Evolutionary conservation across 768 basidiomycete species (phyloP).

Genomic region (Boletus speciosus): DNA sequence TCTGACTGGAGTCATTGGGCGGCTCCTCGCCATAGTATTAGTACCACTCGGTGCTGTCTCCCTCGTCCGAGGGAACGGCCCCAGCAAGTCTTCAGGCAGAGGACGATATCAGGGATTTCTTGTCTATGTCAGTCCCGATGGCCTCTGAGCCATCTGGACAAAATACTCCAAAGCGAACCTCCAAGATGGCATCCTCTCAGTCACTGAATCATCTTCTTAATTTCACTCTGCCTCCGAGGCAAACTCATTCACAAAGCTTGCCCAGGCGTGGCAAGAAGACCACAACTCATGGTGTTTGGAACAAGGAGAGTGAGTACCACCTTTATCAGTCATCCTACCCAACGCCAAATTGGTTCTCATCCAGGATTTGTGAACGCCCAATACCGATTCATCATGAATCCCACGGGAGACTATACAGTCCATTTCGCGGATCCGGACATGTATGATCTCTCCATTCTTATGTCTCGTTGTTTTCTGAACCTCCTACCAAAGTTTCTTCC

Average conservation of each 20-base stretch:
- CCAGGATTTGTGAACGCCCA: constrained; percentile 93
- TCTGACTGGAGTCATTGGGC: constrained; percentile 18
- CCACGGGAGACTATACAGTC: constrained; percentile 85
- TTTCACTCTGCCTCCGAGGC: constrained; percentile 88
- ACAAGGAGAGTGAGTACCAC: constrained; percentile 82
- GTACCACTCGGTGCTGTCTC: constrained; percentile 28
- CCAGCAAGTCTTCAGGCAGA: constrained; percentile 17
- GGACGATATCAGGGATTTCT: constrained; percentile 18
- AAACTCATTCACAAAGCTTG: constrained; percentile 54
- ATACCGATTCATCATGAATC: constrained; percentile 94
- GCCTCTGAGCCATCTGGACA: constrained; percentile 21
- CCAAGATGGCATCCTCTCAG: constrained; percentile 69
- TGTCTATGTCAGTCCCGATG: constrained; percentile 28
- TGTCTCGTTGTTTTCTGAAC: background rate
- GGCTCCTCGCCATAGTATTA: background rate
- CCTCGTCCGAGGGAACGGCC: constrained; percentile 50
- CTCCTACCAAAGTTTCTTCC: constrained; percentile 65
- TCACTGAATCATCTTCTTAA: constrained; percentile 84
- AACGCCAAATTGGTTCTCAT: constrained; percentile 15
- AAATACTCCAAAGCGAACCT: constrained; percentile 51
- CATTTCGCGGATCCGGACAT: constrained; percentile 98
- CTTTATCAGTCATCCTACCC: constrained; percentile 11
- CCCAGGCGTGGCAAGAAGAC: constrained; percentile 77
- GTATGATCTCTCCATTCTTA: constrained; percentile 43
- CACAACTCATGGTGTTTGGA: constrained; percentile 67